Evolutionary conservation across 345 rosid species (phyloP).

Genomic region (Sisymbrium irio): DNA sequence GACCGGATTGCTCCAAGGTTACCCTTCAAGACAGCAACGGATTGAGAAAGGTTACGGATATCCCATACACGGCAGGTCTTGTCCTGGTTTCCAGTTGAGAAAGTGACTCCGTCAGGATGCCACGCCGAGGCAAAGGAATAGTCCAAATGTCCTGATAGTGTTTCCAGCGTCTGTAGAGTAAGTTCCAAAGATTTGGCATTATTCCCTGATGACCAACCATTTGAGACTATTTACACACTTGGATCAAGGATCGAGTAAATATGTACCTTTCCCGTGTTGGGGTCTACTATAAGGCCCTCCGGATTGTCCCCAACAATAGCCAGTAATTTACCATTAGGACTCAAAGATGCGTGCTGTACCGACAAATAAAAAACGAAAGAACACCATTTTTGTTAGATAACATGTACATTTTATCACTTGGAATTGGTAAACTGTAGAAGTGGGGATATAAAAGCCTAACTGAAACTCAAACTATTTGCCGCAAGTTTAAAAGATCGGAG

Average conservation of each 20-base stretch:
- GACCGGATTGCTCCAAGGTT: slow-evolving; percentile 79
- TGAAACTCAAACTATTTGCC: neutral
- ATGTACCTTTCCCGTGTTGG: slow-evolving; percentile 65
- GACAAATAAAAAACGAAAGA: neutral
- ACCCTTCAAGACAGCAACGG: slow-evolving; percentile 65
- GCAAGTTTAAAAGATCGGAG: neutral
- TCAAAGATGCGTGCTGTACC: slow-evolving; percentile 68
- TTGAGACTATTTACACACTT: neutral
- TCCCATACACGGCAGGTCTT: slow-evolving; percentile 91
- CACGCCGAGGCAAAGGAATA: slow-evolving; percentile 85
- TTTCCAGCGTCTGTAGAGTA: slow-evolving; percentile 44
- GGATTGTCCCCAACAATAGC: slow-evolving; percentile 74
- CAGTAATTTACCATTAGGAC: slow-evolving; percentile 70
- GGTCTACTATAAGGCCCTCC: slow-evolving; percentile 63
- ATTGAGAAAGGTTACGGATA: slow-evolving; percentile 52
- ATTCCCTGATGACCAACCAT: neutral
- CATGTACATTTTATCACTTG: neutral
- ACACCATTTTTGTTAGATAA: slow-evolving; percentile 12
- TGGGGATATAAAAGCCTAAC: neutral
- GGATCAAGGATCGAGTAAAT: neutral
- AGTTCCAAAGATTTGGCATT: slow-evolving; percentile 14
- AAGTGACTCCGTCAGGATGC: slow-evolving; percentile 72
- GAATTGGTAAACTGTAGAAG: neutral
- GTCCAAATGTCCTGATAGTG: slow-evolving; percentile 63
- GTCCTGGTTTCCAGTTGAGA: slow-evolving; percentile 86